These are phyloP conservation scores for Miscanthus lutarioriparius DNA, from an alignment of 176 grass and related monocot species.

Conservation along the genomic window DNA sequence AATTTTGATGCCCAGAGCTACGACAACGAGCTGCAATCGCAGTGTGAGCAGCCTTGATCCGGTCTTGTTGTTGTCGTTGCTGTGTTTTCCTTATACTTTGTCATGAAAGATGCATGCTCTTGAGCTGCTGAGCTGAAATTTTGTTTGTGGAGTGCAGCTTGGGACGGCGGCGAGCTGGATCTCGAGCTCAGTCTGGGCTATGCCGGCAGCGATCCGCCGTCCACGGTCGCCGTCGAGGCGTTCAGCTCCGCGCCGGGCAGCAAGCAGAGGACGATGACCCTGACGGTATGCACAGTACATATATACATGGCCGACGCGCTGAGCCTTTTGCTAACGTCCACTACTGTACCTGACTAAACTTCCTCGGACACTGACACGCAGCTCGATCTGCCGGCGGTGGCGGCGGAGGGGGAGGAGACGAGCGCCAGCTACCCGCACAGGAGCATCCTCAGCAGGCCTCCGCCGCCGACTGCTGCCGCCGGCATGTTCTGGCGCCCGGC, in stretches of 20 bases:
- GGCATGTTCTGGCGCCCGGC: not conserved
- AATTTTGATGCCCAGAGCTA: conserved; percentile 49
- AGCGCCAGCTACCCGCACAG: not conserved
- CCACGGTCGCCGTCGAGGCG: not conserved
- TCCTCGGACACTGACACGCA: conserved; percentile 3
- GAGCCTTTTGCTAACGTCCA: not conserved
- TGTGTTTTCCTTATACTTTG: not conserved
- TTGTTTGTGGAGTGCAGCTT: conserved; percentile 35
- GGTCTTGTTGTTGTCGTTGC: not conserved
- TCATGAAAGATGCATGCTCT: not conserved
- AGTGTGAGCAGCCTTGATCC: conserved; percentile 31
- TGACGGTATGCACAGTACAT: conserved; percentile 9
- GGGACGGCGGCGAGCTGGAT: conserved; percentile 33
- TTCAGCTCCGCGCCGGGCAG: not conserved
- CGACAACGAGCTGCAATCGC: not conserved
- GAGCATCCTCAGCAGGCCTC: conserved; percentile 12
- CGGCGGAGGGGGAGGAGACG: not conserved
- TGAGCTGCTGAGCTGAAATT: not conserved
- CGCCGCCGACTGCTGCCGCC: not conserved
- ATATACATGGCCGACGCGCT: not conserved
- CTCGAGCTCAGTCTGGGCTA: conserved; percentile 62
- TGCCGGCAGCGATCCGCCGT: conserved; percentile 34
- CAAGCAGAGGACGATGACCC: conserved; percentile 19
- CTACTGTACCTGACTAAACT: not conserved
- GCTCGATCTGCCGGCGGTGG: conserved; percentile 40